Conservation (phyloP, 805 yeast species). For the Candida sphagnicola region DNA sequence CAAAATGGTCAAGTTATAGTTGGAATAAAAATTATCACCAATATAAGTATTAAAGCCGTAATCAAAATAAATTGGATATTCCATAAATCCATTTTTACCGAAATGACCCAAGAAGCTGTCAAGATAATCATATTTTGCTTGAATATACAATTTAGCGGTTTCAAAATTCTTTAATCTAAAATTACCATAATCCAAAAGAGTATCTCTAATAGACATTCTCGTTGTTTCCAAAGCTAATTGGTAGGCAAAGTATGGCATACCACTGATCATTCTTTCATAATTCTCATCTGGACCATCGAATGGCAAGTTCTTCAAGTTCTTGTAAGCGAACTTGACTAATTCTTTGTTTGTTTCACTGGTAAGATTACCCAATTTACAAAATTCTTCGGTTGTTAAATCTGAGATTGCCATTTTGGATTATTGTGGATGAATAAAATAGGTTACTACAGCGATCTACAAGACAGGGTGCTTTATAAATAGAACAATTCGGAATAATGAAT, state of each 20-base stretch:
- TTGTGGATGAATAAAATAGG: too few relatives aligned
- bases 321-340: slow-evolving; percentile 10
- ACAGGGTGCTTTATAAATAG: too few relatives aligned
- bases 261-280: slow-evolving; percentile 15
- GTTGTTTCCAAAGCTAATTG: slow-evolving; percentile 6
- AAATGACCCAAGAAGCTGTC: slow-evolving; percentile 10
- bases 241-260: slow-evolving; percentile 10
- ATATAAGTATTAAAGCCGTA: slow-evolving; percentile 12
- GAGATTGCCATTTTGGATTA: slow-evolving; percentile 2
- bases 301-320: slow-evolving; percentile 10
- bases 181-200: slow-evolving; percentile 9
- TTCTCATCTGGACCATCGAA: slow-evolving; percentile 10
- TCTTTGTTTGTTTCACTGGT: slow-evolving; percentile 7
- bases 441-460: too few relatives aligned
- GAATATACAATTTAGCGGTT: slow-evolving; percentile 5
- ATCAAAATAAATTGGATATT: slow-evolving; percentile 10
- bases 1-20: slow-evolving; percentile 10
- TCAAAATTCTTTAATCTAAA: slow-evolving; percentile 8
- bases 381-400: slow-evolving; percentile 9
- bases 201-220: slow-evolving; percentile 9
- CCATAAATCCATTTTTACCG: slow-evolving; percentile 10
- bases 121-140: slow-evolving; percentile 9
- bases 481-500: too few relatives aligned
- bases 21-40: slow-evolving; percentile 10
- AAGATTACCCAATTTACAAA: slow-evolving; percentile 9